Conservation (phyloP, 1,284 basidiomycete species). For the Marasmius sp. region DNA sequence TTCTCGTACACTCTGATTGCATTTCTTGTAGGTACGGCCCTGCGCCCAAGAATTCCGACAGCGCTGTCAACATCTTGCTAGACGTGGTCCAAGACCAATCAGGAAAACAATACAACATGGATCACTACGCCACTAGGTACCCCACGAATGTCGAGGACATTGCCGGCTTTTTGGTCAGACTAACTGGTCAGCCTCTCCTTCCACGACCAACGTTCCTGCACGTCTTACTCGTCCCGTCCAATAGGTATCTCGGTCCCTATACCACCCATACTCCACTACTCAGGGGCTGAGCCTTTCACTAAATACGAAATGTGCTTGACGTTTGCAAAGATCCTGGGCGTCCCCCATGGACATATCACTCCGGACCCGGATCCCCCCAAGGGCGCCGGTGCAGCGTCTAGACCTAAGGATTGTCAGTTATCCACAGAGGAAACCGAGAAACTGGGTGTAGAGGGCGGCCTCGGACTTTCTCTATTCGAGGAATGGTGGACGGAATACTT, state of each 20-base stretch:
- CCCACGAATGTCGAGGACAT: constrained; percentile 81
- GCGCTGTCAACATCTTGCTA: constrained; percentile 76
- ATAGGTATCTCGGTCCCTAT: constrained; percentile 41
- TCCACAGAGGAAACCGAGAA: constrained; percentile 68
- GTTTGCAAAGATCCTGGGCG: constrained; percentile 64
- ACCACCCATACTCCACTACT: constrained; percentile 76
- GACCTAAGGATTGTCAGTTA: constrained; percentile 73
- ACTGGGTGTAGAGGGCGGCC: constrained; percentile 53
- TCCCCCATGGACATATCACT: constrained; percentile 66
- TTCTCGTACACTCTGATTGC: not conserved
- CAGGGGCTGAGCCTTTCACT: constrained; percentile 72
- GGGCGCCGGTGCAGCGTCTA: constrained; percentile 56
- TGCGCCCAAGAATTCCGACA: constrained; percentile 72
- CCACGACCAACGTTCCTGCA: not conserved
- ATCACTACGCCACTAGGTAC: constrained; percentile 81
- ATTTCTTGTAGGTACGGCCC: constrained; percentile 69
- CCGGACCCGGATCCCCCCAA: constrained; percentile 66
- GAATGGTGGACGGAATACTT: constrained; percentile 63
- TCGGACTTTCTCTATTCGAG: constrained; percentile 67
- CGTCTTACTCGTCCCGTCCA: not conserved
- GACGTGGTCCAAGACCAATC: constrained; percentile 79
- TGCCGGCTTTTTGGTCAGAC: constrained; percentile 68
- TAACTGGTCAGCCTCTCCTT: constrained; percentile 43
- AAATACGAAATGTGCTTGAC: constrained; percentile 84
- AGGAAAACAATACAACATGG: constrained; percentile 82